Evolutionary conservation across 140 eudicot genomes (phyloP), one percentile per base, ranked within the genome.

Genomic region (Cichorium intybus): DNA sequence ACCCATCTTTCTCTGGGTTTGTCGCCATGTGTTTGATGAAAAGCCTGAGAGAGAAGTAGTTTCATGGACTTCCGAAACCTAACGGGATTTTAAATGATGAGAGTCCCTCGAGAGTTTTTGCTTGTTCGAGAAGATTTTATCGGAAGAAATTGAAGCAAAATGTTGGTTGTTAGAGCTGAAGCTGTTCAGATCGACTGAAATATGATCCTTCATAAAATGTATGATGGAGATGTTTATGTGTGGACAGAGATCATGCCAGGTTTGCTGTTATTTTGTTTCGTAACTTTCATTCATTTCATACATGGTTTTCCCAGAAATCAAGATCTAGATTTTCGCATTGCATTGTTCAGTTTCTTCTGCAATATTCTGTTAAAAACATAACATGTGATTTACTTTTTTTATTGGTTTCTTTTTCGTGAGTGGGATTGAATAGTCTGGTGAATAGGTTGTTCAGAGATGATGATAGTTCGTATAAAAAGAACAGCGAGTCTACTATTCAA

Each of bases 361-460:
- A 28, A 28, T n/a, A n/a, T n/a, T 21, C 35, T 51, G 57, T 31
- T 17, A 11, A 9, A 39, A 62, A 62, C 77, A 72, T 54, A 39
- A 27, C 71, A 62, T 53, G 77, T 72, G 71, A 62, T 62, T 17
- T 17, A 37, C 28, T 28, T 16, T 48, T 71, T 72, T 71, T 72
- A 52, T 37, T 15, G 12, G 48, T 41, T 63, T 34, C 71, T 53
- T 72, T 72, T 52, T 37, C 12, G 39, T 62, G 24, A 72, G 60
- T 58, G 60, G 75, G 29, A 26, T 24, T 34, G 17, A 71, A 20
- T 50, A 28, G 39, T 71, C 61, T 14, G 56, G 70, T 72, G 56
- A 72, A 27, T 62, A 39, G 6, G 65, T 53, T 41, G 70, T 61
- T 71, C 5, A 27, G 31, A 39, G 46, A 39, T 16, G 24, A 69